Conservation (phyloP, 2,329 filamentous ascomycete species). For the Leptographium flavum region DNA sequence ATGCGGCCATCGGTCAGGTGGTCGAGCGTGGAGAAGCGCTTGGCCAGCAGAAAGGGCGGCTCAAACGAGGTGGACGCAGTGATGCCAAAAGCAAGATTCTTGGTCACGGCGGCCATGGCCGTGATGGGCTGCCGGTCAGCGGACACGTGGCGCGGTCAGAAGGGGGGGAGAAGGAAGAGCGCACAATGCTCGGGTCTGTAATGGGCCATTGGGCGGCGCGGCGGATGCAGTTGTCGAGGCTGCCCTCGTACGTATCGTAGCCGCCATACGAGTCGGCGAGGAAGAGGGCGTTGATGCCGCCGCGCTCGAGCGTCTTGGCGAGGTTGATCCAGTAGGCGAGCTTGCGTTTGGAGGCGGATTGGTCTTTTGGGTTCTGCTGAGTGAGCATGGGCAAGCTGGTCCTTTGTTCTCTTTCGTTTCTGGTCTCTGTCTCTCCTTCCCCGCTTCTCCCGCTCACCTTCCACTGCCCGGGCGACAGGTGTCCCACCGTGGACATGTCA, state of each 20-base stretch:
- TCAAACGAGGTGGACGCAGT: slow-evolving; percentile 8
- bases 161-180: too few species aligned
- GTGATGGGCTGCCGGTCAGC: slow-evolving; percentile 8
- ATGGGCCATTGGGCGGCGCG: slow-evolving; percentile 51
- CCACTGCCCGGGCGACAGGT: slow-evolving; percentile 6
- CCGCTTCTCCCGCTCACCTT: neutral
- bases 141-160: too few species aligned
- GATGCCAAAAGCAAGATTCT: slow-evolving; percentile 10
- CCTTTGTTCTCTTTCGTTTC: too few species aligned
- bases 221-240: slow-evolving; percentile 44
- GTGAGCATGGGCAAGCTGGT: too few species aligned
- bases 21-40: slow-evolving; percentile 10
- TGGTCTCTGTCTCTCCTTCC: too few species aligned
- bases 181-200: slow-evolving; percentile 45
- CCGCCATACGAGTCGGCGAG: slow-evolving; percentile 52
- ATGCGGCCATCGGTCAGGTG: slow-evolving; percentile 10
- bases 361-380: slow-evolving; percentile 10
- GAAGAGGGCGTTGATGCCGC: slow-evolving; percentile 7
- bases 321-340: slow-evolving; percentile 9
- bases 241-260: slow-evolving; percentile 47
- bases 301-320: slow-evolving; percentile 7
- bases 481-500: slow-evolving; percentile 7
- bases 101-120: slow-evolving; percentile 12
- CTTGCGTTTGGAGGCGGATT: slow-evolving; percentile 5
- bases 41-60: slow-evolving; percentile 8